Evolutionary conservation across 768 basidiomycete species (phyloP), one percentile per base, ranked within the genome.

Genomic region (Amanita pseudoporphyria): DNA sequence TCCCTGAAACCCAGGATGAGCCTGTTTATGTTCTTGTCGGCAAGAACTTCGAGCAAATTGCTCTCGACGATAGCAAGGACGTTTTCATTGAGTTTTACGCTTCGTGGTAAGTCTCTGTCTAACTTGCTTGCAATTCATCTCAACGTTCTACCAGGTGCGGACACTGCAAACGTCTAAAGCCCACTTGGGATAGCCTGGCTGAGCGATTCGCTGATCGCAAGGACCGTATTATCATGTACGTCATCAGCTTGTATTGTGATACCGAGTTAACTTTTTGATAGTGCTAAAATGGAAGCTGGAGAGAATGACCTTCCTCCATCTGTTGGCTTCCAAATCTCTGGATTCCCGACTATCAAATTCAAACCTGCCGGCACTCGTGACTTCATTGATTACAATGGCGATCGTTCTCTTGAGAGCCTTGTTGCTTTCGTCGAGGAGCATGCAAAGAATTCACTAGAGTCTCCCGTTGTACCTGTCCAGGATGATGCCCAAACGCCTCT

Each of bases 51-150:
- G 91, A 98, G 2, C 71, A 89, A 45, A 72, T 93, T 45, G 84
- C 89, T 30, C 81, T 78, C 53, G 89, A 96, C 61, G 87, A 92
- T 54, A 70, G 71, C 51, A 96, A 96, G 71, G 94, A 98, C 63
- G 84, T 97, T 59, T 92, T 99, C 60, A 74, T 97, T 56, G 95
- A 98, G 68, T 94, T 99, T 69, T 97, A 89, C 60, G 96, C 96
- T 42, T 80, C 91, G 43, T 99, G 96, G 96, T 94, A 65, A 38
- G 83, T 58, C 44, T 55, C 54, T 53, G 6, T 7, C 26, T 40
- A 26, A 24, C 9, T 43, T 6, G 18, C 18, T 32, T n/a, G 47
- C 22, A 14, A 16, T 3, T 22, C 9, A 28, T 53, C 38, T 19
- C 7, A 50, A 21, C 14, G 35, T 19, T 6, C n/a, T 43, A 21